Evolutionary conservation across 371 early-diverging fungal species (phyloP), one percentile per base, ranked within the genome.

Genomic region (Mucor piriformis): DNA sequence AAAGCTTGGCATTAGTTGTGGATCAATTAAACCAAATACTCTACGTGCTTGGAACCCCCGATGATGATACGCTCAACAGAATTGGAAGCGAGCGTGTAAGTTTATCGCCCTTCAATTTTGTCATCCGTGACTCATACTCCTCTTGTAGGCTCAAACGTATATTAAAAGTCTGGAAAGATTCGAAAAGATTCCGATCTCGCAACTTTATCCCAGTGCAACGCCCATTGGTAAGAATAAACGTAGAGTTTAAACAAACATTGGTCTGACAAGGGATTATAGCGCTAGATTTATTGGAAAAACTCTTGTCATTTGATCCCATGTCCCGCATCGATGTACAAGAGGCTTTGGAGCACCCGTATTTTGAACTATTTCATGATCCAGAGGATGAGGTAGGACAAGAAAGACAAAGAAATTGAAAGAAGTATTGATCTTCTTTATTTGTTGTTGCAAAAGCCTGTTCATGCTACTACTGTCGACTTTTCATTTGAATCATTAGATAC

Each of bases 11-110:
- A 21, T 2, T 65, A 82, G 83, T 99, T 70, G 94, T 99, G n/a
- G 96, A 99, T 72, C 99, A 99, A 76, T 77, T 99, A 61, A 98
- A 99, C 72, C 94, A 97, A 77, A 99, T 99, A 61, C 85, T 98
- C 55, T 84, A 86, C 56, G 93, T 96, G 33, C 80, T 99, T 38
- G 99, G 99, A 34, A 99, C 99, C 0, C 99, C 99, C 18, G 94
- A 93, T 65, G 96, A 95, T 66, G 94, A 88, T 13, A 95, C 95
- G 1, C 76, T 99, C 59, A 69, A 83, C 44, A 84, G 94, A 21
- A 90, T 98, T 54, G 87, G 87, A 24, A 89, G 89, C 64, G 90
- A 90, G 50, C 76, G 93, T 63, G 92, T 76, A 70, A 66, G 44
- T 34, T 3, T 0, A 5, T 12, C 0, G 12, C 15, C 34, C 25